Conservation (phyloP, 345 rosid species). For the Gossypioides kirkii region DNA sequence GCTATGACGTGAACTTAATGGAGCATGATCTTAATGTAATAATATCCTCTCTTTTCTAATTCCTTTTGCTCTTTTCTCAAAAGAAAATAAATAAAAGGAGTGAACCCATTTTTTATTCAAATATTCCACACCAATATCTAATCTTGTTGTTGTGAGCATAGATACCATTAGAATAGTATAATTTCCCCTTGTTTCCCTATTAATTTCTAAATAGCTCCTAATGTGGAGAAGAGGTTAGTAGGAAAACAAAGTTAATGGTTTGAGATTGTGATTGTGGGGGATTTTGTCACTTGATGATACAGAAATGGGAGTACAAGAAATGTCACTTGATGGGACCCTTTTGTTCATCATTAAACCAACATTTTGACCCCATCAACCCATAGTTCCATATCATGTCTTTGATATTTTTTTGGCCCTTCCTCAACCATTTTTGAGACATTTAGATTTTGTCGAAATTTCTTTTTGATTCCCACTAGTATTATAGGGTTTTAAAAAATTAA, state of each 20-base stretch:
- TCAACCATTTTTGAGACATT: conserved; percentile 8
- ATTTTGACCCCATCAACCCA: conserved; percentile 25
- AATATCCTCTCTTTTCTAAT: too few relatives aligned
- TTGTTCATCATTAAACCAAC: conserved; percentile 25
- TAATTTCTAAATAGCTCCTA: neutral
- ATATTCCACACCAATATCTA: neutral
- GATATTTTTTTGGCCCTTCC: conserved; percentile 7
- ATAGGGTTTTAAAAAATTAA: neutral
- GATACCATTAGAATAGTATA: neutral
- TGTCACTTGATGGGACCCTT: conserved; percentile 33
- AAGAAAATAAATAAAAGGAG: neutral
- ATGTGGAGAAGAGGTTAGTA: neutral
- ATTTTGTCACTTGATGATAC: conserved; percentile 4
- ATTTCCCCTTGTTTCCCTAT: neutral
- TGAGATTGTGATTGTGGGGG: conserved; percentile 12
- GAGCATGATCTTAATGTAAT: too few relatives aligned
- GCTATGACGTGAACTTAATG: too few relatives aligned
- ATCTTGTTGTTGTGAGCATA: neutral
- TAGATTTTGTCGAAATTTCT: too few relatives aligned
- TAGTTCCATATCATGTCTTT: neutral
- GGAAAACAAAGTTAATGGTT: neutral
- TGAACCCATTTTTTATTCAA: neutral
- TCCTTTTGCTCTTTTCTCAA: too few relatives aligned
- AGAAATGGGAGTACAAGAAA: conserved; percentile 21
- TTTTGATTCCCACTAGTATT: neutral